Evolutionary conservation across 2,329 filamentous ascomycete genomes (phyloP).

Genomic region (Colletotrichum brevisporum): DNA sequence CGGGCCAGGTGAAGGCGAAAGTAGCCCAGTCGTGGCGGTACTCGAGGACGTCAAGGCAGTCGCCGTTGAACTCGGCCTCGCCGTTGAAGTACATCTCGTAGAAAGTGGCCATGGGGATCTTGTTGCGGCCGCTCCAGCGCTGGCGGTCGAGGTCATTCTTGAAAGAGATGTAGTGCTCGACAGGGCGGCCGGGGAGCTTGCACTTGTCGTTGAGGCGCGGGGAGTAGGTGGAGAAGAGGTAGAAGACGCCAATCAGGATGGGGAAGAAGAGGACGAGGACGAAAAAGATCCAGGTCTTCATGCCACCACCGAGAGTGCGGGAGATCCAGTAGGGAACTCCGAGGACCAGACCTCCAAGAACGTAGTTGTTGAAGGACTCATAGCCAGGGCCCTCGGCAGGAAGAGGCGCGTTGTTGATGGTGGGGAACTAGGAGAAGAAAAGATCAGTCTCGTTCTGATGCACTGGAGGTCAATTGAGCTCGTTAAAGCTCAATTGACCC

Average conservation of each 20-base stretch:
- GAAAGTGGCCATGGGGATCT: constrained; percentile 93
- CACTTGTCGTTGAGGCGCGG: constrained; percentile 95
- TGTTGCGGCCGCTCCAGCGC: constrained; percentile 83
- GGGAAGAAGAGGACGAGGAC: constrained; percentile 83
- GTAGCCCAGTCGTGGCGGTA: constrained; percentile 97
- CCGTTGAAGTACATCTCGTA: constrained; percentile 98
- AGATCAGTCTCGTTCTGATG: constrained; percentile 12
- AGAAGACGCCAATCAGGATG: constrained; percentile 87
- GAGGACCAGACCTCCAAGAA: constrained; percentile 79
- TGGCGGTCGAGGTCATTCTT: constrained; percentile 72
- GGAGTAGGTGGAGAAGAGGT: constrained; percentile 81
- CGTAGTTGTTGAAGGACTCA: constrained; percentile 88
- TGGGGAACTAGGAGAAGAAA: constrained; percentile 74
- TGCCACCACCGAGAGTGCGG: constrained; percentile 86
- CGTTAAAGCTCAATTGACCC: neutral
- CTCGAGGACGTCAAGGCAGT: constrained; percentile 89
- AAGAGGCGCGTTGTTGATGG: constrained; percentile 94
- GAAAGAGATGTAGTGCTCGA: constrained; percentile 93
- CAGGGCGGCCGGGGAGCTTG: constrained; percentile 84
- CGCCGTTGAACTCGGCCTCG: constrained; percentile 95
- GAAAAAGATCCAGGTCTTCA: constrained; percentile 91
- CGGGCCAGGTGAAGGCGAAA: constrained; percentile 88
- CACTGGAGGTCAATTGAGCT: constrained; percentile 12
- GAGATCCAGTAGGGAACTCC: constrained; percentile 84
- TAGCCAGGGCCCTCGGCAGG: constrained; percentile 89